phyloP scores from a whole-genome alignment of 129 eudicot genomes.

The Glebionis coronaria region DNA sequence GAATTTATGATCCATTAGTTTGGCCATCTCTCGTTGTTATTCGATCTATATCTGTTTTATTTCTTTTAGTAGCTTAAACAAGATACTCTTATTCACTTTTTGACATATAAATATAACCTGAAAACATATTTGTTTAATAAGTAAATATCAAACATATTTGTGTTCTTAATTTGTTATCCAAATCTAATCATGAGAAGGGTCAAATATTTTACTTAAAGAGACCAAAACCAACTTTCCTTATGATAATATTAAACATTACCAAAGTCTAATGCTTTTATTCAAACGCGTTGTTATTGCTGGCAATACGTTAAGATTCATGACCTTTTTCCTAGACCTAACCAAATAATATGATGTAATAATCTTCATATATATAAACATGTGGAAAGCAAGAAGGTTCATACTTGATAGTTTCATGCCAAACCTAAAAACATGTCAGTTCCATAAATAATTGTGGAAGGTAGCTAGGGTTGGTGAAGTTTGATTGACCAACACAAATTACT shows the following conservation, averaged over 20 bases:
- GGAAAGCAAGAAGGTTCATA: neutral
- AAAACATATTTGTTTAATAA: too few species aligned
- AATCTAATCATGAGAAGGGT: conserved; percentile 2
- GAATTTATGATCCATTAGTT: too few species aligned
- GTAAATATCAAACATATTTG: neutral
- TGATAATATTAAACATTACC: conserved; percentile 18
- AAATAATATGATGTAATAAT: conserved; percentile 25
- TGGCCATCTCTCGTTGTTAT: too few species aligned
- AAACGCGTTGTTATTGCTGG: conserved; percentile 28
- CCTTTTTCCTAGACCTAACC: conserved; percentile 34
- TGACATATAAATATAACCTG: too few species aligned
- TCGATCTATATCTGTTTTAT: too few species aligned
- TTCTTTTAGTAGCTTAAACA: too few species aligned
- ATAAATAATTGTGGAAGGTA: conserved; percentile 14
- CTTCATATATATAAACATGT: neutral
- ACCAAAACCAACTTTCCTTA: conserved; percentile 10
- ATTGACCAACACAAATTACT: conserved; percentile 14
- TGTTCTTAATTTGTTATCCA: conserved; percentile 14
- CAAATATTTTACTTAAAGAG: neutral
- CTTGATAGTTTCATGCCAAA: neutral
- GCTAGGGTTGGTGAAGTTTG: conserved; percentile 15
- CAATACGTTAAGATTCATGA: conserved; percentile 27
- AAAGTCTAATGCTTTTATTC: conserved; percentile 24
- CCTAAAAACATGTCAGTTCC: neutral
- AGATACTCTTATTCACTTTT: too few species aligned